phyloP scores from a whole-genome alignment of 1,284 basidiomycete genomes.

The Puccinia hordei region DNA sequence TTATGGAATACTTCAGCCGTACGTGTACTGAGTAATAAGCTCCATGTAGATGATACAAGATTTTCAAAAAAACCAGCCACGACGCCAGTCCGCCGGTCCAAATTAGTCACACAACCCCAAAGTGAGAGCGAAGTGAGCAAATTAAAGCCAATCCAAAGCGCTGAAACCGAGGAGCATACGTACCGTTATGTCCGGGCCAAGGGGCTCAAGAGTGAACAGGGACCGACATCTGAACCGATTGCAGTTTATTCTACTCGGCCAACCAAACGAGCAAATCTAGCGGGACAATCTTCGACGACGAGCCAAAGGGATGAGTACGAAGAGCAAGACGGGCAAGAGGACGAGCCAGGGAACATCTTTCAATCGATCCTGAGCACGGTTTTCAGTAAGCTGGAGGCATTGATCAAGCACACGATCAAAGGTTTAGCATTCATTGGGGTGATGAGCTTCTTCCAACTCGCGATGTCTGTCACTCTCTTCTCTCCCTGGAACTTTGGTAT shows the following conservation, averaged over 20 bases:
- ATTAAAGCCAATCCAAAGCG: conserved; percentile 7
- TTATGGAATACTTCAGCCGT: conserved; percentile 12
- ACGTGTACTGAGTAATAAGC: conserved; percentile 36
- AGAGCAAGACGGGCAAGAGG: background rate
- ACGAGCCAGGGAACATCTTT: background rate
- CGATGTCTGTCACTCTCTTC: conserved; percentile 40
- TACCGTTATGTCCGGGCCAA: conserved; percentile 38
- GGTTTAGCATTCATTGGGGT: conserved; percentile 43
- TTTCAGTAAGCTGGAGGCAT: background rate
- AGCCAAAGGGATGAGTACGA: background rate
- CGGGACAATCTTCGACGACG: background rate
- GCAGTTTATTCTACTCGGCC: conserved; percentile 11
- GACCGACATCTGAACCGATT: background rate
- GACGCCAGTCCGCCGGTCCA: background rate
- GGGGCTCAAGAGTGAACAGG: background rate
- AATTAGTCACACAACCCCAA: background rate
- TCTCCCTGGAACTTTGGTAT: conserved; percentile 46
- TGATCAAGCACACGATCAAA: conserved; percentile 39
- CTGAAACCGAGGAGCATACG: conserved; percentile 9
- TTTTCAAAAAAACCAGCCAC: background rate
- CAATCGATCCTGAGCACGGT: background rate
- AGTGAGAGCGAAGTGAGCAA: background rate
- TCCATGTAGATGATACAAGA: conserved; percentile 7
- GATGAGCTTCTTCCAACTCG: conserved; percentile 44
- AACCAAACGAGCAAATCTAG: background rate